A percentile compares a stretch with the other conserved stretches of the same genome.
Evolutionary conservation across 495 filamentous ascomycete species (phyloP).

Genomic region (Penicillium taxi): DNA sequence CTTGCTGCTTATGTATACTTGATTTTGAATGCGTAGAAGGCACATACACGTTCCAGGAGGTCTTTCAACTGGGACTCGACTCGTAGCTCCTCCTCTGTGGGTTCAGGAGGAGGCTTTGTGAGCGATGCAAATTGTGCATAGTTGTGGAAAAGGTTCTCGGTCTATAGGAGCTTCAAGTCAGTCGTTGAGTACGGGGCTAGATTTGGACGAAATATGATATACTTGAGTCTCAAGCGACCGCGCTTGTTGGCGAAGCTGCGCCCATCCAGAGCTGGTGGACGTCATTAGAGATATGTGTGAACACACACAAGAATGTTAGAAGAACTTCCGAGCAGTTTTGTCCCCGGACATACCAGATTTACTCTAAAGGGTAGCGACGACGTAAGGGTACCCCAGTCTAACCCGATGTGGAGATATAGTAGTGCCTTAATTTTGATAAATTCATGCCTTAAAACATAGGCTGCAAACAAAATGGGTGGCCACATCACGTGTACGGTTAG

Average conservation of each 20-base stretch:
- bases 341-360: constrained; percentile 10
- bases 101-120: constrained; percentile 68
- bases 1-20: neutral
- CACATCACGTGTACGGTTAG: constrained; percentile 35
- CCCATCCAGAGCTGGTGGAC: constrained; percentile 77
- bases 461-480: neutral
- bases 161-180: constrained; percentile 44
- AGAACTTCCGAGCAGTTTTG: neutral
- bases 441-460: constrained; percentile 4
- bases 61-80: constrained; percentile 79
- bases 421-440: neutral
- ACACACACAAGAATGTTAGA: neutral
- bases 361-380: neutral
- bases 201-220: too few relatives aligned
- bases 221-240: constrained; percentile 89
- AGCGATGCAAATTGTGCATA: constrained; percentile 91
- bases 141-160: constrained; percentile 85
- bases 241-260: constrained; percentile 90
- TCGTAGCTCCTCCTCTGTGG: constrained; percentile 74
- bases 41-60: constrained; percentile 51
- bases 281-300: constrained; percentile 47
- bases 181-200: constrained; percentile 1
- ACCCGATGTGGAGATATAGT: constrained; percentile 5
- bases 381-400: constrained; percentile 7
- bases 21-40: constrained; percentile 6